Percentiles rank a stretch among this genome's conserved stretches.
phyloP scores from a whole-genome alignment of 495 filamentous ascomycete genomes.

The Penicillium canariense region DNA sequence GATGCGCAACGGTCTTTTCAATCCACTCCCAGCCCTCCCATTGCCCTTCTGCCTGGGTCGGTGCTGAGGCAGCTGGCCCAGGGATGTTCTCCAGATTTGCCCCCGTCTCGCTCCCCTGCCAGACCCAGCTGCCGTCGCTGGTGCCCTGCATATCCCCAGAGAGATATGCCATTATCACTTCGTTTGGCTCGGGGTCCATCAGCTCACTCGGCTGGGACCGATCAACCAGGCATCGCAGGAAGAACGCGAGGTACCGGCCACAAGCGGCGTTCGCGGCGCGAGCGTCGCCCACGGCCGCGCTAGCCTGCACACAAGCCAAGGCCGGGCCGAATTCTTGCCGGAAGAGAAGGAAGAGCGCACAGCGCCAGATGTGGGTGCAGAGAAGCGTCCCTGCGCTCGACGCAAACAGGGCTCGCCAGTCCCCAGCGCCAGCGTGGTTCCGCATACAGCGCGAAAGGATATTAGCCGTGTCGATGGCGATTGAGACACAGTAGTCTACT shows the following conservation, averaged over 20 bases:
- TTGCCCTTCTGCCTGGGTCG: conserved; percentile 23
- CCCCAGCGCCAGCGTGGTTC: conserved; percentile 28
- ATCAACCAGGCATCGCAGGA: conserved; percentile 61
- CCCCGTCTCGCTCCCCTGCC: conserved; percentile 65
- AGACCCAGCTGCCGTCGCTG: conserved; percentile 79
- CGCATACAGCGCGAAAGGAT: conserved; percentile 66
- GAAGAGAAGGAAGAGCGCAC: conserved; percentile 75
- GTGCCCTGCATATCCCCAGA: conserved; percentile 89
- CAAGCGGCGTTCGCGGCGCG: conserved; percentile 75
- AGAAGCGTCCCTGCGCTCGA: conserved; percentile 63
- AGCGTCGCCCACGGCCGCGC: conserved; percentile 62
- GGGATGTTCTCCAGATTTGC: conserved; percentile 35
- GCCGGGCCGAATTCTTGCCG: conserved; percentile 70
- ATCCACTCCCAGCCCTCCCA: conserved; percentile 57
- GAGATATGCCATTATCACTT: conserved; percentile 86
- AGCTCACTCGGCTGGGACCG: conserved; percentile 54
- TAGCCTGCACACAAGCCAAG: conserved; percentile 66
- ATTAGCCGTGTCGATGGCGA: conserved; percentile 72
- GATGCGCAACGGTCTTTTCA: conserved; percentile 47
- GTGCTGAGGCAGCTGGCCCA: conserved; percentile 3
- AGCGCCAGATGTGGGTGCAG: conserved; percentile 88
- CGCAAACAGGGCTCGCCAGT: conserved; percentile 51
- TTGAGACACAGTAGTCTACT: conserved; percentile 71
- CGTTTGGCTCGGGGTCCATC: conserved; percentile 65
- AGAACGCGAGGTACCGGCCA: conserved; percentile 82